phyloP scores from a whole-genome alignment of 208 protist species.

The Acanthamoeba culbertsoni region DNA sequence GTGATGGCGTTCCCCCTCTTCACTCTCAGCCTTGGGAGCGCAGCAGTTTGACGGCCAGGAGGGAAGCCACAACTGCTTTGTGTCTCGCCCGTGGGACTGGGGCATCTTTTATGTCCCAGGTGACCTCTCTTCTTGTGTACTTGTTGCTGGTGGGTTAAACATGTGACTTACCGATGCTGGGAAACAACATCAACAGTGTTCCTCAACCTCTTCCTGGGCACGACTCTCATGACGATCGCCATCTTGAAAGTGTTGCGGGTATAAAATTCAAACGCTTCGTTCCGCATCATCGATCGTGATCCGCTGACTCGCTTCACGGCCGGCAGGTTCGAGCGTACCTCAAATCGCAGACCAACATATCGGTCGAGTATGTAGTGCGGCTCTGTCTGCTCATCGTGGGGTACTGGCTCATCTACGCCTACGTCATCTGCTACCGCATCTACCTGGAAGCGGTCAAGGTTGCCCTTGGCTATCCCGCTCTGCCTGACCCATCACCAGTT shows the following conservation, averaged over 20 bases:
- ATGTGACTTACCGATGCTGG: too few relatives aligned
- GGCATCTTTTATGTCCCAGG: neutral
- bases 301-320: neutral
- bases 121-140: neutral
- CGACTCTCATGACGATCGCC: neutral
- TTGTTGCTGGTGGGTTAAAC: too few relatives aligned
- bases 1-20: too few relatives aligned
- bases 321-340: neutral
- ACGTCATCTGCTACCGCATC: conserved; percentile 16
- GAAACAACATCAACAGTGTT: too few relatives aligned
- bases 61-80: neutral
- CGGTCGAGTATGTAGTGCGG: neutral
- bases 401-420: neutral
- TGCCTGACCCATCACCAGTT: too few relatives aligned
- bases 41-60: neutral
- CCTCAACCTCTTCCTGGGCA: neutral
- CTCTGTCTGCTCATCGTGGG: neutral
- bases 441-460: neutral
- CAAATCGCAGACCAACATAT: neutral
- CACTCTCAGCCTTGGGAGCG: neutral
- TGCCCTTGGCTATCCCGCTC: neutral
- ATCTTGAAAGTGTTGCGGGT: neutral
- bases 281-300: neutral
- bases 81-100: neutral
- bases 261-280: too few relatives aligned